phyloP scores from a whole-genome alignment of 768 basidiomycete species.

The Panus rudis region DNA sequence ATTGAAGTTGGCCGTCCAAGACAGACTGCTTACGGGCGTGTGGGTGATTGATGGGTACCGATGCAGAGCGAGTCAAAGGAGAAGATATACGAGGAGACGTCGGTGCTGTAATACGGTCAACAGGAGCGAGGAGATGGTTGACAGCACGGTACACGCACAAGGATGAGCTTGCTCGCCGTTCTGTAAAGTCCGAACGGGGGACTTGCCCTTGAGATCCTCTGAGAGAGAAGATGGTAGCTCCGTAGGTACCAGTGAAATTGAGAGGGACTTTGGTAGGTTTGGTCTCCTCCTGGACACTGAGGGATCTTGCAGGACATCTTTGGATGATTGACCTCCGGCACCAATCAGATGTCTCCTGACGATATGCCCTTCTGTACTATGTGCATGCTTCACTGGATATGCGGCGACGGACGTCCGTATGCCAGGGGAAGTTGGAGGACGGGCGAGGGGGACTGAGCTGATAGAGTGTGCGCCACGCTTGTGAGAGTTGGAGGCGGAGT shows the following conservation, averaged over 20 bases:
- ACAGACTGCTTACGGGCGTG: constrained; percentile 74
- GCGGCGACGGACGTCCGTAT: constrained; percentile 29
- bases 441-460: constrained; percentile 73
- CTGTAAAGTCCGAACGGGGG: constrained; percentile 6
- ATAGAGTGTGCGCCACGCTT: constrained; percentile 74
- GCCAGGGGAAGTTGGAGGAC: constrained; percentile 80
- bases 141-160: constrained; percentile 1
- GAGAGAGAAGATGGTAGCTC: constrained; percentile 27
- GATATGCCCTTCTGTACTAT: constrained; percentile 6
- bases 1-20: constrained; percentile 39
- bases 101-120: constrained; percentile 5
- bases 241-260: constrained; percentile 50
- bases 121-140: not conserved
- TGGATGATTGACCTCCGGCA: constrained; percentile 12
- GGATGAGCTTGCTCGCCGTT: constrained; percentile 1
- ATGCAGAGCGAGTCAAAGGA: constrained; percentile 33
- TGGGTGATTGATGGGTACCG: constrained; percentile 58
- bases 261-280: constrained; percentile 55
- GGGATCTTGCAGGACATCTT: constrained; percentile 24
- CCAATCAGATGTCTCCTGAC: constrained; percentile 54
- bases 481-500: constrained; percentile 36
- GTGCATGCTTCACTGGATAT: constrained; percentile 29
- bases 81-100: constrained; percentile 23
- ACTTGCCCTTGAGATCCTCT: constrained; percentile 11
- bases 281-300: constrained; percentile 21